Conservation (phyloP, 768 basidiomycete species). For the Amanita polypyramis region DNA sequence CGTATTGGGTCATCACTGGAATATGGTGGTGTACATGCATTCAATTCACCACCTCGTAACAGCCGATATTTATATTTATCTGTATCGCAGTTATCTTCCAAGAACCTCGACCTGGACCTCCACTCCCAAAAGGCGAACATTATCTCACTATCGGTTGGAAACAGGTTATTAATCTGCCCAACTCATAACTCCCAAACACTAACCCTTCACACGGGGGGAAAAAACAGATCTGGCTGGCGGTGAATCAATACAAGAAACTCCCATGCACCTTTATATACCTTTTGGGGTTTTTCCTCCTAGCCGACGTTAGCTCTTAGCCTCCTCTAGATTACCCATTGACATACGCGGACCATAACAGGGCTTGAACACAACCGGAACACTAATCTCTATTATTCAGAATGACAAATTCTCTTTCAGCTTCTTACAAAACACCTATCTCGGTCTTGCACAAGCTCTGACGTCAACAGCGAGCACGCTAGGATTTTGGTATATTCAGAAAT, state of each 20-base stretch:
- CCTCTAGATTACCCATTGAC: not conserved
- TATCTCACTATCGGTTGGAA: conserved; percentile 84
- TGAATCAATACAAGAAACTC: conserved; percentile 65
- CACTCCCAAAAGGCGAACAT: conserved; percentile 63
- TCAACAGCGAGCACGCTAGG: conserved; percentile 63
- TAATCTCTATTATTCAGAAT: conserved; percentile 71
- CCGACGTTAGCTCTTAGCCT: conserved; percentile 41
- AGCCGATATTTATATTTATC: not conserved
- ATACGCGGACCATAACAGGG: conserved; percentile 34
- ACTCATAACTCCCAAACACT: not conserved
- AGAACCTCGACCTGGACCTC: conserved; percentile 72
- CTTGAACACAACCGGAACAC: conserved; percentile 68
- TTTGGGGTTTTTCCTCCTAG: conserved; percentile 66
- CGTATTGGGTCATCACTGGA: conserved; percentile 69
- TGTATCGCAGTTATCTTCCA: conserved; percentile 63
- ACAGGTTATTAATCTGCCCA: conserved; percentile 33
- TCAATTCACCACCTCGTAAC: not conserved
- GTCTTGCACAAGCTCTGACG: conserved; percentile 64
- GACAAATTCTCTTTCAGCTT: conserved; percentile 76
- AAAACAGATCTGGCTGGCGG: conserved; percentile 64
- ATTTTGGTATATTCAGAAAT: conserved; percentile 77
- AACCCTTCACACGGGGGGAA: not conserved
- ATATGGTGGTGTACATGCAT: conserved; percentile 76
- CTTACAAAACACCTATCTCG: conserved; percentile 71
- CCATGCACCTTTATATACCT: conserved; percentile 81